Base-by-base conservation (phyloP, 75 land plant species). In the Picea glauca region DNA sequence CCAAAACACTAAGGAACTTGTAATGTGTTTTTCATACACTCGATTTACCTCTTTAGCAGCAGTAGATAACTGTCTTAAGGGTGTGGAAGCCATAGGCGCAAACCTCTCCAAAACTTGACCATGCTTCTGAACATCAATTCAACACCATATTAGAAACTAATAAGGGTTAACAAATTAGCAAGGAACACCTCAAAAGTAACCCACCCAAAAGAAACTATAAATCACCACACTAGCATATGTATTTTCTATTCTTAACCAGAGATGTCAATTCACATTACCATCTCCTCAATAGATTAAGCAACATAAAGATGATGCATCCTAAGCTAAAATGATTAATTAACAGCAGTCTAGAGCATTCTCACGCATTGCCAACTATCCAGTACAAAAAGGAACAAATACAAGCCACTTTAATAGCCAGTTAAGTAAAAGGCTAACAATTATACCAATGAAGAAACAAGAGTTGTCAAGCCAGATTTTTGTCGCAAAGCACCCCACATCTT, bases 401-500 rank as follows among this genome's bases (percentile, higher is more conserved):
- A 38, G 50, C 50, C 13, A 20, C 50, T 32, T 68, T 38, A 38
- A 15, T 68, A 18, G n/a, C 21, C 21, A 40, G 2, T 38, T 38
- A 68, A 68, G 54, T 21, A 38, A 46, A 68, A 68, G 72, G 54
- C 13, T 40, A 23, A 68, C 50, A 46, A 68, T 38, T 43, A 6
- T 68, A 68, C 73, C 73, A 68, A 43, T 68, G 50, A 68, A 40
- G 73, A 68, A 68, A 68, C 13, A 20, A 68, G 2, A 68, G 13
- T n/a, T n/a, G 40, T 18, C 54, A 40, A 40, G 46, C 13, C 54
- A 20, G 73, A n/a, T 40, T 68, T 68, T 40, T 68, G 21, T 12
- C 23, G 73, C 73, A 68, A 68, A 40, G 23, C 43, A 38, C 72
- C 72, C 72, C 14, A 68, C 72, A 68, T 68, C n/a, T 35, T 68